These are phyloP conservation scores for Tillandsia leiboldiana DNA, from an alignment of 176 grass and related monocot species.

Conservation along the genomic window DNA sequence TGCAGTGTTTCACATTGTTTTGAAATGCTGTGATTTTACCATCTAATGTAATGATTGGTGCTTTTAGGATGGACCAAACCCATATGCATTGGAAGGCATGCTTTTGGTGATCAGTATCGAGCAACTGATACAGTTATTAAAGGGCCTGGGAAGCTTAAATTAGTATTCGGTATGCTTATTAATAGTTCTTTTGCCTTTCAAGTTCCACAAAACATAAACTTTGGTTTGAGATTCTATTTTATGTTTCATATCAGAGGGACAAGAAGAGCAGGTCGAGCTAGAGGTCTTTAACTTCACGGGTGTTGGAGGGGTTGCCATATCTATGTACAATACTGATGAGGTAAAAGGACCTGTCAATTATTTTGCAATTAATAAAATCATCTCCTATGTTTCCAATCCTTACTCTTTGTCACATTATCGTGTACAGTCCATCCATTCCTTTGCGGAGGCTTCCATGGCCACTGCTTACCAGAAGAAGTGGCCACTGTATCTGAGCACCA, in stretches of 20 bases:
- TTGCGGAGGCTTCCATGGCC: constrained; percentile 83
- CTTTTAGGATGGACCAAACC: constrained; percentile 91
- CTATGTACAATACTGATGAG: constrained; percentile 99
- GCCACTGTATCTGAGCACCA: constrained; percentile 96
- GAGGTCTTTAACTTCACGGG: constrained; percentile 98
- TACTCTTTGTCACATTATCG: constrained; percentile 12
- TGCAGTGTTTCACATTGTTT: constrained; percentile 5
- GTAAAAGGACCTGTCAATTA: constrained; percentile 19
- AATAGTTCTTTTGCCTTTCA: constrained; percentile 5
- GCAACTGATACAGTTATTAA: constrained; percentile 91
- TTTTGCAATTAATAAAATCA: background rate
- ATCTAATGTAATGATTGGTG: constrained; percentile 15
- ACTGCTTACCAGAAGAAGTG: constrained; percentile 92
- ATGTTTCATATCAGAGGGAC: constrained; percentile 46
- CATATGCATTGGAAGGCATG: constrained; percentile 99
- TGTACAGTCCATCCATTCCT: constrained; percentile 70
- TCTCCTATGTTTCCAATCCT: background rate
- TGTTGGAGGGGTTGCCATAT: constrained; percentile 78
- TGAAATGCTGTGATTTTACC: constrained; percentile 10
- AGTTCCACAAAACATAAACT: background rate
- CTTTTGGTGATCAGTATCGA: constrained; percentile 93
- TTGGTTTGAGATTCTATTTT: constrained; percentile 18
- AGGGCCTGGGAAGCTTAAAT: constrained; percentile 93
- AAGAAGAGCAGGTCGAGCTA: constrained; percentile 62
- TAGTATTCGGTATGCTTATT: constrained; percentile 72